Evolutionary conservation across 495 filamentous ascomycete genomes (phyloP).

Genomic region (Aspergillus egyptiacus): DNA sequence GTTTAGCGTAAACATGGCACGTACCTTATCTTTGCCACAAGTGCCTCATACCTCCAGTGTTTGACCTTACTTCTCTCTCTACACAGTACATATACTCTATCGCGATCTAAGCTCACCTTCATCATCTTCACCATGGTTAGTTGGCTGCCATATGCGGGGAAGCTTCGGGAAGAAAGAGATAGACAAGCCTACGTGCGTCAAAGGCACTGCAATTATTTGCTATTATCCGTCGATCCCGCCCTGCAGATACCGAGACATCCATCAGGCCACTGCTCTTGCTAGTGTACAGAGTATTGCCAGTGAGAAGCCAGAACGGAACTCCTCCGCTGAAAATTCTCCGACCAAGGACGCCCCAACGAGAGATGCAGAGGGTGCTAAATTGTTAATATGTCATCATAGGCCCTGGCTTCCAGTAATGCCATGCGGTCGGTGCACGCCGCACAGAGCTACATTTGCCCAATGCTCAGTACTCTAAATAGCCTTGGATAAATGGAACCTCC

Average conservation of each 20-base stretch:
- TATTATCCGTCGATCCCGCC: neutral
- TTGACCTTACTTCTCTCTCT: no score
- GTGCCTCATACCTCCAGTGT: no score
- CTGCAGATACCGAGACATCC: neutral
- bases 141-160: neutral
- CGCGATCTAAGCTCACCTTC: neutral
- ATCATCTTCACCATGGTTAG: neutral
- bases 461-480: no score
- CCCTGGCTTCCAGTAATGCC: neutral
- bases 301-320: no score
- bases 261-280: no score
- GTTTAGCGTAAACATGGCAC: no score
- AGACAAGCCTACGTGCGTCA: no score
- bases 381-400: no score
- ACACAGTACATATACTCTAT: neutral
- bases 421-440: neutral
- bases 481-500: no score
- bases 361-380: neutral
- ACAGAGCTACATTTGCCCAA: no score
- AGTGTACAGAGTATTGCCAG: no score
- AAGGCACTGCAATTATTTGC: neutral
- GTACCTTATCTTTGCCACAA: no score
- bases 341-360: neutral
- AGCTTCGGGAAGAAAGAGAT: constrained; percentile 1
- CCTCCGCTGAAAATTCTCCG: neutral